Base-by-base conservation (phyloP, 2,329 filamentous ascomycete species). In the Trichocomaceae sp. region DNA sequence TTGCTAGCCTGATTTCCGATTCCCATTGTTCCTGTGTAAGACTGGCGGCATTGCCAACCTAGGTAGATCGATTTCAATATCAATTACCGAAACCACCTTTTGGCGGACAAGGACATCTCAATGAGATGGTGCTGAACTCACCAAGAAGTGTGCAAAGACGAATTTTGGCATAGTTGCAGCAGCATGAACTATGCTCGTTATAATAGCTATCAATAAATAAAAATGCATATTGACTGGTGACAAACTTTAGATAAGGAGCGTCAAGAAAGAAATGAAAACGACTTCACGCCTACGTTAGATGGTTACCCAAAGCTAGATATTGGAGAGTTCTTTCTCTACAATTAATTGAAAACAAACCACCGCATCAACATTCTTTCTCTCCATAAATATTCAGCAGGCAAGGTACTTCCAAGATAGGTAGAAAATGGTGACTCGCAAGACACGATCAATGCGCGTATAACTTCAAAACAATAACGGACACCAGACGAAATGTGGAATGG, bases 1-100 rank as follows among this genome's bases (percentile, higher is more conserved):
- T 62, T 5, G 73, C 73, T 5, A 66, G 55, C 1, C 35, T 45
- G 6, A 75, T 72, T 56, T 75, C 69, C 29, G 51, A 47, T 19
- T 57, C 47, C 41, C 52, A 54, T 33, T 57, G 51, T 20, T 54
- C 52, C 39, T 50, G 51, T 17, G 56, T 57, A 3, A 52, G 42
- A 26, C 23, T 20, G 3, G 41, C 53, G n/a, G 58, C 57, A 51
- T 67, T 67, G n/a, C 62, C 62, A n/a, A 67, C 59, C 67, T 69
- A 31, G 50, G 15, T 49, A 46, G 49, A 7, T 26, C 3, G 35
- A 29, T 22, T 39, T 42, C 9, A 3, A 44, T 26, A 13, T 23
- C 19, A 23, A 9, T 42, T 42, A 5, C n/a, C n/a, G 6, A 17
- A n/a, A 20, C 5, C 31, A 42, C 1, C 17, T 42, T 17, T 8